Percentiles rank a stretch among this genome's conserved stretches.
Conservation (phyloP, 768 basidiomycete genomes). For the Leccinum ochraceum region DNA sequence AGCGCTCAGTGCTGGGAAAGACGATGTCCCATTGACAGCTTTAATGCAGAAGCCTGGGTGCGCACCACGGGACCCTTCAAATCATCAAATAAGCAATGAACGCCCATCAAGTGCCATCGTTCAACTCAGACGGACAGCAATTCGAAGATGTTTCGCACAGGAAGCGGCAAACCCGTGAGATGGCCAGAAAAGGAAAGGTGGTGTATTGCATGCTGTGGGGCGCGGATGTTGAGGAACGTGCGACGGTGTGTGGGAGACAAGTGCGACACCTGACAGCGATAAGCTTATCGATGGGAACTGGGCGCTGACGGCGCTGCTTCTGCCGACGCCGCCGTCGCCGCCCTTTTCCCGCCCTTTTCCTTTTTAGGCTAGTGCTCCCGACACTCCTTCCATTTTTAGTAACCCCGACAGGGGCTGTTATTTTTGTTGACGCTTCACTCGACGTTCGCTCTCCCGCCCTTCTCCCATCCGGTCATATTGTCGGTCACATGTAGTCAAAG, state of each 20-base stretch:
- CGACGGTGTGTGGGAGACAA: conserved; percentile 11
- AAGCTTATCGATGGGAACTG: conserved; percentile 18
- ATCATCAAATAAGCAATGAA: no score
- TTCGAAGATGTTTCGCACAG: conserved; percentile 1
- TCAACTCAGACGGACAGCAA: background rate
- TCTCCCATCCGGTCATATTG: conserved; percentile 13
- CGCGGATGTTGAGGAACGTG: conserved; percentile 13
- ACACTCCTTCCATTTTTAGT: conserved; percentile 25
- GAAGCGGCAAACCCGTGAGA: background rate
- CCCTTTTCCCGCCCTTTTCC: conserved; percentile 24
- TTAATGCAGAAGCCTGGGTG: no score
- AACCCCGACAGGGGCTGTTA: conserved; percentile 17
- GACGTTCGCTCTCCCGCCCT: conserved; percentile 32
- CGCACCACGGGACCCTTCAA: no score
- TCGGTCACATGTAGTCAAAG: conserved; percentile 16
- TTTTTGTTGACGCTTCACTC: conserved; percentile 16
- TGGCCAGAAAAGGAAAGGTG: conserved; percentile 11
- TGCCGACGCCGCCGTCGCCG: conserved; percentile 24
- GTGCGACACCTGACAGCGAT: conserved; percentile 14
- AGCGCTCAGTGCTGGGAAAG: background rate
- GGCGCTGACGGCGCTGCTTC: conserved; percentile 10
- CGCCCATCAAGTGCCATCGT: no score
- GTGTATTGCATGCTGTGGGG: background rate
- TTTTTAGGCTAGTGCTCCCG: conserved; percentile 15
- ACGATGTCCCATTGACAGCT: background rate